Conservation (phyloP, 495 filamentous ascomycete species). For the Copromyces sp. region DNA sequence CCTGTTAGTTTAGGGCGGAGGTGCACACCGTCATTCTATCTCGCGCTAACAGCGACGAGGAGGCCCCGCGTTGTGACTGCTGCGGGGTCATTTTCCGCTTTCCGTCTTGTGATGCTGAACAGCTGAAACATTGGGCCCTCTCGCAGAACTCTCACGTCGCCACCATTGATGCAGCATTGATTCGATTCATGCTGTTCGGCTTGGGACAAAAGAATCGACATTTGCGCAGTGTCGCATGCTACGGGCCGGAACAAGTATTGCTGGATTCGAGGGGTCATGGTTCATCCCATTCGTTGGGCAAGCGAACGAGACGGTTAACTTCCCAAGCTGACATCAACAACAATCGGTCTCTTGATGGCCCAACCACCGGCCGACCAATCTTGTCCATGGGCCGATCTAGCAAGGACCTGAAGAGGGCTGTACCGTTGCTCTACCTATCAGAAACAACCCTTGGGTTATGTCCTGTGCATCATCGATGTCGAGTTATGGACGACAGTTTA, state of each 20-base stretch:
- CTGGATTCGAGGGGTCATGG: not conserved
- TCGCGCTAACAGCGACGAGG: not conserved
- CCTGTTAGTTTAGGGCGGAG: not conserved
- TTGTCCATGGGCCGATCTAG: not conserved
- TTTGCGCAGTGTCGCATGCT: not conserved
- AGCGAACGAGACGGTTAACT: not conserved
- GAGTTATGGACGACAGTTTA: not conserved
- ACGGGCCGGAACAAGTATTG: not conserved
- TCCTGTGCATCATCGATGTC: not conserved
- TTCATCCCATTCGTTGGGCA: not conserved
- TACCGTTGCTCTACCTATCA: not conserved
- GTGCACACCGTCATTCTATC: not conserved
- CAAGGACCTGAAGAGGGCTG: not conserved
- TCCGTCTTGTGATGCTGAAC: not conserved
- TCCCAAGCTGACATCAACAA: not conserved
- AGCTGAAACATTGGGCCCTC: not conserved
- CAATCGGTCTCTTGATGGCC: not conserved
- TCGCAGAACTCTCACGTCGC: not conserved
- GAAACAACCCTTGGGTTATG: not conserved
- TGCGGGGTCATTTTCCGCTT: not conserved
- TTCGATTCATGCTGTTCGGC: not conserved
- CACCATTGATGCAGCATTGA: not conserved
- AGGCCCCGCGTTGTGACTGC: not conserved
- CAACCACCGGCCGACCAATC: not conserved
- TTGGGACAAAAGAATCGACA: not conserved